Evolutionary conservation across 2,329 filamentous ascomycete species (phyloP).

Genomic region (Colletotrichum costaricense): DNA sequence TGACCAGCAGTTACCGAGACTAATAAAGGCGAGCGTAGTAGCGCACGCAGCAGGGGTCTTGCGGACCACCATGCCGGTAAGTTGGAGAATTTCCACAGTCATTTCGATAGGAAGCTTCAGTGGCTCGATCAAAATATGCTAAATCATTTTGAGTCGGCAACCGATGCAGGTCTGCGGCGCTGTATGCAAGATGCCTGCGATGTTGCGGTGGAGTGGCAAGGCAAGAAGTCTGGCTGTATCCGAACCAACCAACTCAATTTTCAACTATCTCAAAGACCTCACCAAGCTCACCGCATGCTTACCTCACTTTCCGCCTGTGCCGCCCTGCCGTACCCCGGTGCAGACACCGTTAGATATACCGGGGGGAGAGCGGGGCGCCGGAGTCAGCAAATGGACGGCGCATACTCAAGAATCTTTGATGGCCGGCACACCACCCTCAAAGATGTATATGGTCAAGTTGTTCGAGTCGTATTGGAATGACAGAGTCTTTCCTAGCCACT

Average conservation of each 20-base stretch:
- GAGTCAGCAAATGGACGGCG: too few relatives aligned
- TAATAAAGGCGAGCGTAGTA: neutral
- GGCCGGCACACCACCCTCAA: too few relatives aligned
- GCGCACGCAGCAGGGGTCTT: neutral
- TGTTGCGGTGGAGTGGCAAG: neutral
- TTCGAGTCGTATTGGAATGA: too few relatives aligned
- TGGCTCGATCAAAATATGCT: neutral
- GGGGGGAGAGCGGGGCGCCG: too few relatives aligned
- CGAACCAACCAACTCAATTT: neutral
- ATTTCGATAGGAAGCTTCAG: neutral
- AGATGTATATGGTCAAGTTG: too few relatives aligned
- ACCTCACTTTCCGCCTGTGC: too few relatives aligned
- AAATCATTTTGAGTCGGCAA: neutral
- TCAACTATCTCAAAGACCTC: neutral
- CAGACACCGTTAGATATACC: too few relatives aligned
- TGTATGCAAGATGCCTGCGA: neutral
- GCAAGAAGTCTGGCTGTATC: neutral
- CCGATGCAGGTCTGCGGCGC: constrained; percentile 16
- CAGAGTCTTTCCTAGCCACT: too few relatives aligned
- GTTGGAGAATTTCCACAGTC: neutral
- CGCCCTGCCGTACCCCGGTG: too few relatives aligned
- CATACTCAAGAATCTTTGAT: too few relatives aligned
- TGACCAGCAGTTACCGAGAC: neutral
- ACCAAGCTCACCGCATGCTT: too few relatives aligned
- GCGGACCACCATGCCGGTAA: constrained; percentile 1